Conservation (phyloP, 148 eudicot genomes). For the Gaultheria prostrata region DNA sequence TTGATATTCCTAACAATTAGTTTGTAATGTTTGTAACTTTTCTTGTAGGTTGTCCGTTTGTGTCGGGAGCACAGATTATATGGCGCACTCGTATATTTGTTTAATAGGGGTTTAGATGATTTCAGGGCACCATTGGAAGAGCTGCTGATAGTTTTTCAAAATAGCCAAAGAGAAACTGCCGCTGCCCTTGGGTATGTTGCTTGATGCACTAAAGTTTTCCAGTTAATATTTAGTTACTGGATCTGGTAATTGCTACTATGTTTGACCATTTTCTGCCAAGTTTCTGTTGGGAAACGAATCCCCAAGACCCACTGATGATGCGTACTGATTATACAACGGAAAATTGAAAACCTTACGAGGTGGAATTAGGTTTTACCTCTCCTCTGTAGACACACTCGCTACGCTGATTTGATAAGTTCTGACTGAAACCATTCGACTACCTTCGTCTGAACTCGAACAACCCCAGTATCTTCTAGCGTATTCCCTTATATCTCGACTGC, state of each 20-base stretch:
- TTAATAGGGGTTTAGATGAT: constrained; percentile 95
- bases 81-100: constrained; percentile 84
- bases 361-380: no score
- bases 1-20: background rate
- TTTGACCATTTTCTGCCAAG: background rate
- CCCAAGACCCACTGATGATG: no score
- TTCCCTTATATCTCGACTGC: no score
- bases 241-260: background rate
- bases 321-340: no score
- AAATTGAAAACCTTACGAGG: no score
- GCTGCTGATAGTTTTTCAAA: constrained; percentile 59
- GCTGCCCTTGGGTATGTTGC: constrained; percentile 67
- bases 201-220: background rate
- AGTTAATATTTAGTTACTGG: background rate
- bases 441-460: no score
- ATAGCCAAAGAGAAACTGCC: constrained; percentile 51
- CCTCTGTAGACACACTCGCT: no score
- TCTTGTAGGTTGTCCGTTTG: constrained; percentile 71
- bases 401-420: no score
- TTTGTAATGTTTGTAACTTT: constrained; percentile 18
- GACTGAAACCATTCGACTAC: no score
- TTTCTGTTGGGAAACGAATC: background rate
- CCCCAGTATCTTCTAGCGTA: no score
- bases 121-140: constrained; percentile 91
- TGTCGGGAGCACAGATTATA: constrained; percentile 88